Conservation (phyloP, 1,284 basidiomycete genomes). For the Cutaneotrichosporon mucoides region DNA sequence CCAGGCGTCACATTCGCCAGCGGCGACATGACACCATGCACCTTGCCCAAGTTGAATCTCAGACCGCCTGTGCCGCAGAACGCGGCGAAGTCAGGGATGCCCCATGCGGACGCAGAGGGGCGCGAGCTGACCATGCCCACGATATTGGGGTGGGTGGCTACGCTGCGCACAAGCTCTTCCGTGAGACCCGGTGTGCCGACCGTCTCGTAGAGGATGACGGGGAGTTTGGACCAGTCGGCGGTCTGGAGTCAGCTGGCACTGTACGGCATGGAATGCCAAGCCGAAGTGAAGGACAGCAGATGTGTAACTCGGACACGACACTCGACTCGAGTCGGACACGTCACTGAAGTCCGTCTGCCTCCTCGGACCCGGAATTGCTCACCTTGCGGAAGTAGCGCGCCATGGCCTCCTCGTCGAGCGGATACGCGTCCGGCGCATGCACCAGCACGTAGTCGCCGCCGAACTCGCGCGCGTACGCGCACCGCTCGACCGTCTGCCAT, state of each 20-base stretch:
- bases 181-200: neutral
- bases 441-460: constrained; percentile 2
- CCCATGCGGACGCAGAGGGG: neutral
- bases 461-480: neutral
- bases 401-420: neutral
- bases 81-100: neutral
- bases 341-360: neutral
- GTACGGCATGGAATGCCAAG: too few species aligned
- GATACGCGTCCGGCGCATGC: neutral
- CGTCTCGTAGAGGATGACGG: constrained; percentile 1
- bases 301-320: too few species aligned
- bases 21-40: neutral
- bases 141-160: neutral
- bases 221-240: constrained; percentile 1
- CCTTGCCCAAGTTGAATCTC: neutral
- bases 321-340: too few species aligned
- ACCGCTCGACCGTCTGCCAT: neutral
- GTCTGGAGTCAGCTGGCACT: neutral
- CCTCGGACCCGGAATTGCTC: neutral
- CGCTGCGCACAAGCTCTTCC: neutral
- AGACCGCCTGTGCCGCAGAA: neutral
- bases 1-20: neutral
- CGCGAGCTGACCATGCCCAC: neutral
- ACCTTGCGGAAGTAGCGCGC: neutral
- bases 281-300: too few species aligned